Evolutionary conservation across 108 stramenopile species (phyloP), one percentile per base, ranked within the genome.

Genomic region (Nitzschia inconspicua): DNA sequence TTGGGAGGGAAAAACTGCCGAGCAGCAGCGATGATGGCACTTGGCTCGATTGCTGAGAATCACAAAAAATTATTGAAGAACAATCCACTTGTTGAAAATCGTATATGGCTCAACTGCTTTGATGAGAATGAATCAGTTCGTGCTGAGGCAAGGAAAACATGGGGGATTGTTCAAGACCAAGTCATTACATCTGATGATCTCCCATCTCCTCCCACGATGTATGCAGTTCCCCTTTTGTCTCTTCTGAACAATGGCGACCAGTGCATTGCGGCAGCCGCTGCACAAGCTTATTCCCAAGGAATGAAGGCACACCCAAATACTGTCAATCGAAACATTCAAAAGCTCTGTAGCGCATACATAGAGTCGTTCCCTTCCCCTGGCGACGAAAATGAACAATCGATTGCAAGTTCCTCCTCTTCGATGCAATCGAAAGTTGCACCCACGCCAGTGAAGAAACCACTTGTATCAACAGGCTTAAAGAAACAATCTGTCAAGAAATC

Each of bases 51-150:
- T 41, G 82, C 84, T 8, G 26, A 49, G 44, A 41, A 41, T 23
- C 79, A 89, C 55, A 65, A 70, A 29, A 77, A 76, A 63, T 62
- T 91, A 7, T 59, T 88, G 11, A 91, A 79, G 44, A 79, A 44
- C 40, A 89, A 94, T 60, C 89, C 93, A 32, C 75, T 94, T 9
- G 61, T 89, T 18, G 93, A 94, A 56, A 91, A 84, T 56, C 66
- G 93, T 55, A 79, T 94, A 28, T 91, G 86, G 85, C 39, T 88
- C 16, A 91, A 91, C 55, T 91, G 93, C 48, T 89, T 79, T 57
- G 88, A 70, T 25, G 50, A 60, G n/a, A 53, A 85, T 16, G 87
- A 81, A 5, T 56, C 73, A 11, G 78, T 91, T 20, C 70, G 69
- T 4, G 40, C n/a, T 27, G 86, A 74, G 44, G 89, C 93, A 11